Percentiles rank a stretch among this genome's conserved stretches.
Conservation (phyloP, 371 early-diverging fungal species). For the Rhizopus microsporus region DNA sequence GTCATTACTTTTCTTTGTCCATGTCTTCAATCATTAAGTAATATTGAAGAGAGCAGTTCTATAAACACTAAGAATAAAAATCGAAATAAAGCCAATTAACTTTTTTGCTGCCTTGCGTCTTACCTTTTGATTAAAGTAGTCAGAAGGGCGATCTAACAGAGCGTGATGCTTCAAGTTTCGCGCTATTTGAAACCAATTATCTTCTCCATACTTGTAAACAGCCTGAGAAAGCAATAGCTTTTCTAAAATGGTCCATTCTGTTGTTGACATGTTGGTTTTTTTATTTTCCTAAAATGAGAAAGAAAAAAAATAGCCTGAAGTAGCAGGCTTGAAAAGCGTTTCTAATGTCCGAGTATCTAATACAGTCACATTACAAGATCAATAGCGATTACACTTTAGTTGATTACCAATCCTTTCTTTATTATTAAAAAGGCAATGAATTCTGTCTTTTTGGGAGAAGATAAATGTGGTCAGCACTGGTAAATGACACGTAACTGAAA, state of each 20-base stretch:
- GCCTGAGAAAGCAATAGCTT: conserved; percentile 64
- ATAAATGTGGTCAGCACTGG: too few relatives aligned
- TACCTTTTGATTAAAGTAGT: conserved; percentile 56
- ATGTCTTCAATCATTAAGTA: conserved; percentile 35
- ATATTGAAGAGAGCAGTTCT: conserved; percentile 42
- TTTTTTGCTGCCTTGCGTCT: conserved; percentile 1
- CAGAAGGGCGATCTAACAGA: conserved; percentile 49
- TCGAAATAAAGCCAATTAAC: background rate
- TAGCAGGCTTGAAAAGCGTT: background rate
- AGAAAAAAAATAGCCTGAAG: conserved; percentile 4
- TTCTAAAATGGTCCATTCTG: conserved; percentile 63
- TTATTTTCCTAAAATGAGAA: conserved; percentile 1
- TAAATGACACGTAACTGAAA: too few relatives aligned
- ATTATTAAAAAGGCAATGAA: too few relatives aligned
- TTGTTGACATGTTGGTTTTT: conserved; percentile 15
- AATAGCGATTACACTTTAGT: too few relatives aligned
- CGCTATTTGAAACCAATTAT: conserved; percentile 62
- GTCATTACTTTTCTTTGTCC: conserved; percentile 29
- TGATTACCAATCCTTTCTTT: too few relatives aligned
- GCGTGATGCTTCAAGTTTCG: conserved; percentile 57
- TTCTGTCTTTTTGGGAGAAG: too few relatives aligned
- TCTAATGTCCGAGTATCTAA: too few relatives aligned
- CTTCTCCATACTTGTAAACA: conserved; percentile 68
- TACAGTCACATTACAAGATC: too few relatives aligned
- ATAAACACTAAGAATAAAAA: background rate